These are phyloP conservation scores for Penicillium janthinellum DNA, from an alignment of 2,329 filamentous ascomycete species.

Conservation along the genomic window DNA sequence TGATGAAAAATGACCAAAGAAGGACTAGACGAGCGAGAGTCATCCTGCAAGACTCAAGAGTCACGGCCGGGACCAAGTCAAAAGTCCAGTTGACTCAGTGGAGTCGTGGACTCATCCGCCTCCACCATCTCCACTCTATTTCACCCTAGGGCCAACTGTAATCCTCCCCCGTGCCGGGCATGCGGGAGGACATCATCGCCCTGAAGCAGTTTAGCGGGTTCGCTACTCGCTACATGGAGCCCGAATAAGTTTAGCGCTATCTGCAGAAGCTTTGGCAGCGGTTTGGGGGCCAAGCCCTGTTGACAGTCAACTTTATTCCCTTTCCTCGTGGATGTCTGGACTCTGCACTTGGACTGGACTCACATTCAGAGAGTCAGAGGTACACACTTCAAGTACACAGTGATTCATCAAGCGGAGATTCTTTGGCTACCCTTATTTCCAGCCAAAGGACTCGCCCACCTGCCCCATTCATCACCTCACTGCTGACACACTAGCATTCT, in stretches of 20 bases:
- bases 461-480: not conserved
- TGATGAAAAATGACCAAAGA: not conserved
- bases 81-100: not conserved
- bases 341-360: not conserved
- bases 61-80: not conserved
- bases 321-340: not conserved
- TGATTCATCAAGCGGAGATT: not conserved
- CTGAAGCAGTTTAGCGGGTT: conserved; percentile 7
- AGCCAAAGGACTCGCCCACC: not conserved
- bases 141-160: not conserved
- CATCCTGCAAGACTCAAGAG: not conserved
- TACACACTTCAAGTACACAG: not conserved
- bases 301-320: not conserved
- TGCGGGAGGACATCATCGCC: not conserved
- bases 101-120: not conserved
- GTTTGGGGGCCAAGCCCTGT: conserved; percentile 8
- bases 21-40: not conserved
- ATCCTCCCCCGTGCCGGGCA: not conserved
- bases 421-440: not conserved
- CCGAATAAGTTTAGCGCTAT: conserved; percentile 21
- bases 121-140: not conserved
- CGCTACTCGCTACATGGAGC: conserved; percentile 31
- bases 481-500: not conserved
- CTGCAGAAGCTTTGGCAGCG: conserved; percentile 8
- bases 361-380: too few species aligned